These are phyloP conservation scores for Phytomonas sp. DNA, from an alignment of 208 protist genomes.

Conservation along the genomic window DNA sequence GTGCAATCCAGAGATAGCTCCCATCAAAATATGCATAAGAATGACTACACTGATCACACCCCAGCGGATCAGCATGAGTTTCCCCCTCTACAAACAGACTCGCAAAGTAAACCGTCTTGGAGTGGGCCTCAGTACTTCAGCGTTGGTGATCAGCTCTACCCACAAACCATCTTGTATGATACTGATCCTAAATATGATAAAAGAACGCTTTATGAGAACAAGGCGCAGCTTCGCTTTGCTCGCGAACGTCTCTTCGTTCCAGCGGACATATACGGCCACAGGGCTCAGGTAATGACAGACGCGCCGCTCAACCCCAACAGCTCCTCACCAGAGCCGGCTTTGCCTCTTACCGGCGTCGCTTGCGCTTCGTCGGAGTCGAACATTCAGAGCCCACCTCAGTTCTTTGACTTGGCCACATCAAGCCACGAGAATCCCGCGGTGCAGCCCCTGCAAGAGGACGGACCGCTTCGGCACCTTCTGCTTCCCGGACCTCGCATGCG, in stretches of 20 bases:
- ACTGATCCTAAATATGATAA: slow-evolving; percentile 1
- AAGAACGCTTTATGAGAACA: slow-evolving; percentile 14
- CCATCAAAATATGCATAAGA: slow-evolving; percentile 10
- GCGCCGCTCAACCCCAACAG: no score
- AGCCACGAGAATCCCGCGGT: no score
- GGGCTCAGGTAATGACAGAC: background rate
- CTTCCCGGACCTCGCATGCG: slow-evolving; percentile 64
- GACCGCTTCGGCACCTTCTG: slow-evolving; percentile 30
- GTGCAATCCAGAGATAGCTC: slow-evolving; percentile 68
- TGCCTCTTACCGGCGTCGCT: slow-evolving; percentile 8
- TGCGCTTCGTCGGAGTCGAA: slow-evolving; percentile 31
- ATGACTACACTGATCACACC: background rate
- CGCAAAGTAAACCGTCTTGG: slow-evolving; percentile 2
- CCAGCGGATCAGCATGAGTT: background rate
- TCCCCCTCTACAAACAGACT: background rate
- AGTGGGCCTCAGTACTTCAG: slow-evolving; percentile 63
- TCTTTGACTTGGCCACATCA: slow-evolving; percentile 3
- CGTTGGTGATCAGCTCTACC: slow-evolving; percentile 68
- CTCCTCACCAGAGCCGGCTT: background rate
- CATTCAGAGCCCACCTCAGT: slow-evolving; percentile 24
- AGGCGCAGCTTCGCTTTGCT: slow-evolving; percentile 60
- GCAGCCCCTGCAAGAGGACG: slow-evolving; percentile 9
- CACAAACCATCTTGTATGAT: slow-evolving; percentile 30
- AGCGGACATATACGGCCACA: slow-evolving; percentile 23
- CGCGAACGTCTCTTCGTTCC: slow-evolving; percentile 51